Evolutionary conservation across 1,139 yeast species (phyloP).

Genomic region (Geotrichum macrosporum): DNA sequence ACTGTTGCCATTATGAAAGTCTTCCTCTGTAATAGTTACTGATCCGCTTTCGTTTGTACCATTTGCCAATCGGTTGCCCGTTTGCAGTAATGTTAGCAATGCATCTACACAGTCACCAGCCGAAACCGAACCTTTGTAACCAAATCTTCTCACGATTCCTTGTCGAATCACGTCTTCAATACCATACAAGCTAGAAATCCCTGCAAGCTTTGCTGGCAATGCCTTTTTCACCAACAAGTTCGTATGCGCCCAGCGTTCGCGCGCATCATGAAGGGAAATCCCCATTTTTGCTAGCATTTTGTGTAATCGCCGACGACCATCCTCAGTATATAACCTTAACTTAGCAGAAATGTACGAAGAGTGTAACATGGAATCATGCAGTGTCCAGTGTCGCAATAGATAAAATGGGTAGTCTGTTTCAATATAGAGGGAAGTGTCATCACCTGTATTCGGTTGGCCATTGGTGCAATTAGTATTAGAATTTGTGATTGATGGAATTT

Average conservation of each 20-base stretch:
- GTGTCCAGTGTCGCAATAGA: constrained; percentile 84
- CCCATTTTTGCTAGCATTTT: constrained; percentile 97
- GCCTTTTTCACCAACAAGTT: constrained; percentile 74
- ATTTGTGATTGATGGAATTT: constrained; percentile 65
- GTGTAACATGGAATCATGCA: constrained; percentile 85
- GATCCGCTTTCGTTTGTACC: constrained; percentile 19
- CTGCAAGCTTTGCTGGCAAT: constrained; percentile 62
- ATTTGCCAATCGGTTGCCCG: constrained; percentile 30
- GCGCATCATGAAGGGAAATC: constrained; percentile 78
- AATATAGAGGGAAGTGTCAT: constrained; percentile 57
- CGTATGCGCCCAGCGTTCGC: constrained; percentile 90
- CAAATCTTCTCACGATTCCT: constrained; percentile 82
- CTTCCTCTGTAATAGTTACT: constrained; percentile 7
- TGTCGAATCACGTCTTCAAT: constrained; percentile 78
- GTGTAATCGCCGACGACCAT: constrained; percentile 80
- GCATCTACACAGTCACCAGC: constrained; percentile 95
- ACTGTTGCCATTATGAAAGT: constrained; percentile 12
- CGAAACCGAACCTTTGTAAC: constrained; percentile 78
- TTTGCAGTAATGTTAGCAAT: constrained; percentile 74
- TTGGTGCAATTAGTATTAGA: constrained; percentile 31
- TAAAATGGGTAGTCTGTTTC: constrained; percentile 86
- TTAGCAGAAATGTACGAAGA: constrained; percentile 88
- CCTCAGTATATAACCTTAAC: constrained; percentile 83
- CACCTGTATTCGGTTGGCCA: constrained; percentile 42
- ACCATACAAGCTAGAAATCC: constrained; percentile 71